Base-by-base conservation (phyloP, 177 flowering plant genomes). In the Vitis hybrid region DNA sequence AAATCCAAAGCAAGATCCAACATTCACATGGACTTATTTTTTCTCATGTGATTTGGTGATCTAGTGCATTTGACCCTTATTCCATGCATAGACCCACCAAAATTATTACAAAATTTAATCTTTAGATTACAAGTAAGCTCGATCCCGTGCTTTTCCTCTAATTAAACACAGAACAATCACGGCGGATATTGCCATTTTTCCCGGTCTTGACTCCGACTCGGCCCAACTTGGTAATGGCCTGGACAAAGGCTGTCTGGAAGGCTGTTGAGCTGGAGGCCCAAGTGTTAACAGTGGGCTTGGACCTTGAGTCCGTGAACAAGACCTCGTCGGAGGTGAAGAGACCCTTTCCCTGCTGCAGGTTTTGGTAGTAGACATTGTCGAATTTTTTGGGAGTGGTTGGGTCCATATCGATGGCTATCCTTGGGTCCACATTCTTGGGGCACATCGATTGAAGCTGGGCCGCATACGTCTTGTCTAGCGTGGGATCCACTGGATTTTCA, bases 271-370 rank as follows among this genome's bases (percentile, higher is more conserved):
- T 80, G 0, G 6, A 13, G 51, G 97, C 97, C 90, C 89, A 91
- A 0, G 60, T 6, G 13, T 82, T 54, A 0, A 93, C 98, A 0
- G 79, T 79, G 74, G 87, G 79, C 74, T 49, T 87, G 55, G 99
- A 88, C 62, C 96, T 72, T 0, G 13, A 0, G 70, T 92, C 95
- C 0, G 87, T 79, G 75, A 69, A 90, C 11, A 94, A 85, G 46
- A 84, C 80, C 58, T 94, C 97, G 72, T 94, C 99, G 0, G 97
- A 92, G 10, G 92, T 88, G 82, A 94, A 92, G 1, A 92, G 88
- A 12, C 97, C 97, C 80, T 71, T 82, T 3, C 97, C 87, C 19
- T 87, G 82, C 55, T 80, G 82, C 0, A 94, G 87, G 55, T 94
- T 93, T 79, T 84, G 74, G 82, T 19, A 94, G 81, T 89, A 94